Evolutionary conservation across 1,139 yeast genomes (phyloP).

Genomic region (Pichia sp.): DNA sequence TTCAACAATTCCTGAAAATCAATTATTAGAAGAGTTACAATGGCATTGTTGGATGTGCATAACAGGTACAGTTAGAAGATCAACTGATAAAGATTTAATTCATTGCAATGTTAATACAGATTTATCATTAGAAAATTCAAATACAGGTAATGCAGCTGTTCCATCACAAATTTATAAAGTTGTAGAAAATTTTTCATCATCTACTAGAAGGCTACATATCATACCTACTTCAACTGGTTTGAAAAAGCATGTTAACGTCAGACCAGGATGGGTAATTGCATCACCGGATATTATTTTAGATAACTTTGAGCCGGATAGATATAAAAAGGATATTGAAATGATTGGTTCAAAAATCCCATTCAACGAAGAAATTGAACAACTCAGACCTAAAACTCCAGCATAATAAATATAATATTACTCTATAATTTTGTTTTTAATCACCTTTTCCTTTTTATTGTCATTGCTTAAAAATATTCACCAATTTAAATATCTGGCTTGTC

Average conservation of each 20-base stretch:
- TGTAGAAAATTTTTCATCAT: slow-evolving; percentile 85
- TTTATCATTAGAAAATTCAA: slow-evolving; percentile 52
- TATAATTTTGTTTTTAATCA: background rate
- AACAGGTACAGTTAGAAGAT: slow-evolving; percentile 85
- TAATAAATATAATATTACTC: slow-evolving; percentile 4
- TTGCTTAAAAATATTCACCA: background rate
- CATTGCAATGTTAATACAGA: slow-evolving; percentile 94
- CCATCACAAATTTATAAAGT: slow-evolving; percentile 75
- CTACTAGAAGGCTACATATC: slow-evolving; percentile 77
- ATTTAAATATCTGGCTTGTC: too few species aligned
- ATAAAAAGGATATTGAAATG: slow-evolving; percentile 36
- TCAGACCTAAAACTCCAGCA: slow-evolving; percentile 77
- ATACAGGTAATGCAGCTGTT: slow-evolving; percentile 41
- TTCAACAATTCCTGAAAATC: slow-evolving; percentile 35
- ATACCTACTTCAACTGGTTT: slow-evolving; percentile 65
- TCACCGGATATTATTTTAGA: slow-evolving; percentile 76
- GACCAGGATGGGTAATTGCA: slow-evolving; percentile 90
- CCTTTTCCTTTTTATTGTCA: background rate
- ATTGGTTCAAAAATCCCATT: slow-evolving; percentile 55
- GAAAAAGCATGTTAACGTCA: slow-evolving; percentile 56
- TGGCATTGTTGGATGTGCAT: slow-evolving; percentile 99
- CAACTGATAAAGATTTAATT: slow-evolving; percentile 75
- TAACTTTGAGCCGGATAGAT: slow-evolving; percentile 52
- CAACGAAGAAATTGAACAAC: slow-evolving; percentile 63
- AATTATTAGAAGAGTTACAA: slow-evolving; percentile 47